Evolutionary conservation across 2,329 filamentous ascomycete genomes (phyloP), one percentile per base, ranked within the genome.

Genomic region (Phaeophleospora eucalypticola): DNA sequence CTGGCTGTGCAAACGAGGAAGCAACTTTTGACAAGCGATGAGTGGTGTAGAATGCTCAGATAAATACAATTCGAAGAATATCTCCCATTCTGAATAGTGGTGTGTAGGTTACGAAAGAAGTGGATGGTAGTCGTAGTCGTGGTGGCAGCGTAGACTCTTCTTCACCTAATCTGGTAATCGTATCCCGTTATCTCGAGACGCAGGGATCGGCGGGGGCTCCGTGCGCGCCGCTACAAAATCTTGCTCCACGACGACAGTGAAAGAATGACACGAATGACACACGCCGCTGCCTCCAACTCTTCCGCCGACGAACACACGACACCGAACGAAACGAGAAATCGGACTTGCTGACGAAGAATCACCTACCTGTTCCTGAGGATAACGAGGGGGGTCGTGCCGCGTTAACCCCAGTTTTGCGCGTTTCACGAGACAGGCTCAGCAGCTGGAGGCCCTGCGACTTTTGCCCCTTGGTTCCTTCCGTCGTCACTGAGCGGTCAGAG

Each of bases 401-500:
- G 24, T 29, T 29, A 29, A 7, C 24, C 12, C 24, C 7, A 6
- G 24, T 29, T 29, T 29, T 29, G 6, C 24, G 7, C 24, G n/a
- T 12, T 6, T 19, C 9, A 17, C n/a, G 9, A 18, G n/a, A 6
- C 15, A 17, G 17, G 19, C 12, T 12, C 16, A 19, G 3, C 17
- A 18, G 8, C 15, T 36, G 6, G 6, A 37, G 16, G 19, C 6
- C n/a, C 36, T 37, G 36, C 43, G 43, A 33, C 43, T 45, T 34
- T 29, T 36, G 43, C 35, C 36, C 2, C 43, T 39, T 39, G 36
- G 36, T 39, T 36, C 43, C 21, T 9, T 8, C 21, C 35, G 21
- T 19, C 35, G 20, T 34, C 36, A 39, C 43, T 37, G 16, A 19
- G 35, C 43, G 4, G 43, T 39, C 36, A 33, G 35, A 19, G 4